A percentile compares a stretch with the other conserved stretches of the same genome.
Evolutionary conservation across 1,284 basidiomycete genomes (phyloP).

Genomic region (Lentinus polychrous): DNA sequence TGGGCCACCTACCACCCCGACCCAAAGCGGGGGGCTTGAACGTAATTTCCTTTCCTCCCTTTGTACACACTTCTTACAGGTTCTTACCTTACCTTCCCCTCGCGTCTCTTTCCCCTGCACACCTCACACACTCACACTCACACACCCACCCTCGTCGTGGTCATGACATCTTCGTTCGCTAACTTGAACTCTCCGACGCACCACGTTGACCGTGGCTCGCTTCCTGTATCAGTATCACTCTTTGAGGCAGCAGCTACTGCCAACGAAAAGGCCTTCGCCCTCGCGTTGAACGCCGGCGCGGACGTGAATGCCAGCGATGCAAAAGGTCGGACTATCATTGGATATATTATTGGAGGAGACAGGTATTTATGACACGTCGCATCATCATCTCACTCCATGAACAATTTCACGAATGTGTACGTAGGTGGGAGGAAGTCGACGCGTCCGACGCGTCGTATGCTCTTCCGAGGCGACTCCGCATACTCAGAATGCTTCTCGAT

Average conservation of each 20-base stretch:
- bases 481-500: conserved; percentile 44
- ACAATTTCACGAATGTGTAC: background rate
- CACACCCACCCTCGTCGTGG: background rate
- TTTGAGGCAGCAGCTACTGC: conserved; percentile 53
- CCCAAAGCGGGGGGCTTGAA: no score
- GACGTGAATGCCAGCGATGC: conserved; percentile 59
- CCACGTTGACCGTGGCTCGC: conserved; percentile 7
- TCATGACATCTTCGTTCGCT: background rate
- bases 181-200: background rate
- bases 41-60: background rate
- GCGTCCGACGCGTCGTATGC: conserved; percentile 59
- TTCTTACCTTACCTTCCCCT: background rate
- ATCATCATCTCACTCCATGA: conserved; percentile 9
- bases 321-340: conserved; percentile 52
- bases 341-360: conserved; percentile 63
- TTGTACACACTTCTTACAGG: background rate
- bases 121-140: background rate
- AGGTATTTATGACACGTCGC: conserved; percentile 33
- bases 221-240: conserved; percentile 34
- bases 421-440: conserved; percentile 60
- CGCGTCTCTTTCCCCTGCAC: background rate
- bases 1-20: no score
- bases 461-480: conserved; percentile 45
- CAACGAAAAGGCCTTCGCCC: conserved; percentile 42
- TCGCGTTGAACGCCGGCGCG: conserved; percentile 50